Percentiles rank a stretch among this genome's conserved stretches.
phyloP scores from a whole-genome alignment of 2,329 filamentous ascomycete genomes.

The Paraphoma sp. region DNA sequence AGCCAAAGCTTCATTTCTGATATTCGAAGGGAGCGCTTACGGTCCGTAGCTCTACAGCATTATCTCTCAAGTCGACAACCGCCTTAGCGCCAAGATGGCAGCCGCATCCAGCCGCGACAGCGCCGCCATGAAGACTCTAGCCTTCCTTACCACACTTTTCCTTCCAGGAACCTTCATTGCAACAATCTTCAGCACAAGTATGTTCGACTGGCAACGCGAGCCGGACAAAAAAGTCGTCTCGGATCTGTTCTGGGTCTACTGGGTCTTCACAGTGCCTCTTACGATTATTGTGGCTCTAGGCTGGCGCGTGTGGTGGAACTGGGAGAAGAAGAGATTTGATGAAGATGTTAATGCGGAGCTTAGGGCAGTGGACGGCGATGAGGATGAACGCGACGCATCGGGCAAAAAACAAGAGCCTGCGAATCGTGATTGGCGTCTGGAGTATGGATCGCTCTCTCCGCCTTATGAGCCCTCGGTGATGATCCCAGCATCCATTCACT shows the following conservation, averaged over 20 bases:
- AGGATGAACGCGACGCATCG: no score
- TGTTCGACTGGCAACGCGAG: slow-evolving; percentile 14
- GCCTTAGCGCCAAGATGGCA: slow-evolving; percentile 12
- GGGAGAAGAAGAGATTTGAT: slow-evolving; percentile 4
- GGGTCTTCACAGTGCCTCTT: slow-evolving; percentile 13
- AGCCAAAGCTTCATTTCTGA: neutral
- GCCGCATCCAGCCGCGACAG: slow-evolving; percentile 33
- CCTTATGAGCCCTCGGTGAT: no score
- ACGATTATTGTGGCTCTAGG: slow-evolving; percentile 4
- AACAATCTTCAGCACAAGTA: slow-evolving; percentile 15
- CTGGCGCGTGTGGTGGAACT: slow-evolving; percentile 10
- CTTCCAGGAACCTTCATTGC: slow-evolving; percentile 52
- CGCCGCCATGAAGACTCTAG: slow-evolving; percentile 49
- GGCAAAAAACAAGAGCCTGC: no score
- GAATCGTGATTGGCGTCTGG: no score
- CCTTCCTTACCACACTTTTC: slow-evolving; percentile 51
- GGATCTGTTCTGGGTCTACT: slow-evolving; percentile 18
- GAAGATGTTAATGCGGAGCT: neutral
- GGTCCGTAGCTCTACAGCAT: slow-evolving; percentile 11
- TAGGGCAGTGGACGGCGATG: neutral
- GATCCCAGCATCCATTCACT: no score
- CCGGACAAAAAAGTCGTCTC: neutral
- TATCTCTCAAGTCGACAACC: slow-evolving; percentile 21
- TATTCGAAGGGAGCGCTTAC: neutral
- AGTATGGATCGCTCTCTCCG: no score